Evolutionary conservation across 768 basidiomycete species (phyloP), one percentile per base, ranked within the genome.

Genomic region (Suillus discolor): DNA sequence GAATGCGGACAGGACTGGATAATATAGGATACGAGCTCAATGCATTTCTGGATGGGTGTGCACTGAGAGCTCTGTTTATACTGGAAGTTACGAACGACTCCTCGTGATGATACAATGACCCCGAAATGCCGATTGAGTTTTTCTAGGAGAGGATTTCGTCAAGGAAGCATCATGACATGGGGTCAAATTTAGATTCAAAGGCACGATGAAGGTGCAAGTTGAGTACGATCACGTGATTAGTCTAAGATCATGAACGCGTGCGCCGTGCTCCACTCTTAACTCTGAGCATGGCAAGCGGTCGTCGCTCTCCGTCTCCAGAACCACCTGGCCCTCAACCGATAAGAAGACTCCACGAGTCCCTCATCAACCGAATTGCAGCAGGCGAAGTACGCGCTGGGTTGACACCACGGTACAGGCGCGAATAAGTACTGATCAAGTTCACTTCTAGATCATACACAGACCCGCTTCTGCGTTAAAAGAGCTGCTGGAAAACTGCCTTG

Each of bases 391-490:
- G 74, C 41, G 16, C 23, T 49, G 31, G 49, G 2, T 20, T 36
- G 41, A 31, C 31, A 16, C 34, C n/a, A 44, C 18, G 6, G n/a
- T 4, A 49, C 49, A 67, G 20, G 62, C 28, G 28, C 11, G 1
- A 36, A 28, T 15, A 45, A 49, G 23, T 49, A 7, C 62, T 39
- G 11, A 36, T 61, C 71, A 44, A 72, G 69, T 75, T 74, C 77
- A 8, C 45, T 8, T 34, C 1, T 65, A 94, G 92, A 90, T 94
- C 72, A 93, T 94, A 65, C 93, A 93, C 63, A 76, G 97, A 47
- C 97, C 97, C 0, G 88, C 94, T 6, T 98, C 96, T 66, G 97
- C 97, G 2, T 83, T 99, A 62, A 99, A 99, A 75, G 97, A 99
- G 75, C 83, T 99, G 1, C 80, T 99, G 16, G 97, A 99, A 78